Evolutionary conservation across 2,329 filamentous ascomycete species (phyloP), one percentile per base, ranked within the genome.

Genomic region (Fusarium avenaceum): DNA sequence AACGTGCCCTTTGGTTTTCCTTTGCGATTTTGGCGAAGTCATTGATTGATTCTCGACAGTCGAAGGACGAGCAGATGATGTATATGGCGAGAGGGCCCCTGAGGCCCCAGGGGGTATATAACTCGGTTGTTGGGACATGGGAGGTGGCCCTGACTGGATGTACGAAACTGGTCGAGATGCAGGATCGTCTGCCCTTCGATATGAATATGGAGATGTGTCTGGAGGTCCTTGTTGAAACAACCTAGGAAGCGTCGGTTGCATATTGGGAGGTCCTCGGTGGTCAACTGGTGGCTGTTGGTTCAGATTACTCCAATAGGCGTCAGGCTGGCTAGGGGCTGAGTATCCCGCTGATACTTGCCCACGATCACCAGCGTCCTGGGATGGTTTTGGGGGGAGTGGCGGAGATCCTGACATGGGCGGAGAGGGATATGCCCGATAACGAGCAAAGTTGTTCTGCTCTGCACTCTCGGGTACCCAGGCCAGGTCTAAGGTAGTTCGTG

Each of bases 1-100:
- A 53, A 95, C 92, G 81, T 96, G 92, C 15, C 91, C 91, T 76
- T 93, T 93, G 7, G 90, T 89, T 77, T 90, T 91, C 69, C 89
- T 83, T 65, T 89, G 87, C 8, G 86, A 82, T 71, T 88, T 90
- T 3, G 87, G 86, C 39, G 87, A 88, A 13, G 82, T 79, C 65
- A 84, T 85, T 4, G 82, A 77, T 35, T 81, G 78, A 24, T 76
- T 77, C 38, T 88, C 85, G n/a, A 79, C 75, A 10, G 78, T 75
- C 58, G 78, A 73, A 15, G 80, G 76, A 24, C 79, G 79, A 33
- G 68, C 70, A 28, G 74, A 63, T 22, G 70, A 50, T 24, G 72
- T 56, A 57, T 73, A 78, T 13, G 67, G 56, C 9, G 54, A 57
- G 38, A 55, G 49, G 48, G 22, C 65, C 22, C 69, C 65, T 8